Conservation (phyloP, 106 monocot genomes). For the Triglochin maritima region DNA sequence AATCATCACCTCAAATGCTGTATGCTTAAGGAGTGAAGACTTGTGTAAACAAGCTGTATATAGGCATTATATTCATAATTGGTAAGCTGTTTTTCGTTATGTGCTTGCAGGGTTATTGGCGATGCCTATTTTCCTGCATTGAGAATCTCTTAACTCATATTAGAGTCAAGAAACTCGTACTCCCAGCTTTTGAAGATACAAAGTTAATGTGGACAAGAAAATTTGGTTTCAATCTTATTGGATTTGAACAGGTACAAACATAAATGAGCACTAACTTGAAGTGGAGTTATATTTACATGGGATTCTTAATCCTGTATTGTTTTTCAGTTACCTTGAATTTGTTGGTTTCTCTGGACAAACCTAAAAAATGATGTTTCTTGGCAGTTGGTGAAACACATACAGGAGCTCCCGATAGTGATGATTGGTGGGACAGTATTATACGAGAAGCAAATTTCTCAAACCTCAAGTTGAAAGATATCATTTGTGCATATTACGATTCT, state of each 20-base stretch:
- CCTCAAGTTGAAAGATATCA: not conserved
- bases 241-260: conserved; percentile 8
- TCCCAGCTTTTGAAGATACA: conserved; percentile 8
- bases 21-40: too few species aligned
- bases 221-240: conserved; percentile 15
- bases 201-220: conserved; percentile 20
- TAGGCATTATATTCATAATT: too few species aligned
- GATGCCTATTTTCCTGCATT: conserved; percentile 19
- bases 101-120: conserved; percentile 16
- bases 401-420: conserved; percentile 7
- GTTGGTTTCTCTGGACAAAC: not conserved
- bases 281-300: not conserved
- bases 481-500: conserved; percentile 1
- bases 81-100: too few species aligned
- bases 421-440: conserved; percentile 14
- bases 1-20: too few species aligned
- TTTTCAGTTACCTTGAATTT: too few species aligned
- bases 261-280: not conserved
- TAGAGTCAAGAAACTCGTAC: conserved; percentile 7
- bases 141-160: conserved; percentile 10
- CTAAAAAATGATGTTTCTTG: too few species aligned
- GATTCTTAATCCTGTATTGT: not conserved
- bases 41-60: too few species aligned
- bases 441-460: conserved; percentile 5
- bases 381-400: conserved; percentile 6